Evolutionary conservation across 495 filamentous ascomycete species (phyloP).

Genomic region (Copromyces sp.): DNA sequence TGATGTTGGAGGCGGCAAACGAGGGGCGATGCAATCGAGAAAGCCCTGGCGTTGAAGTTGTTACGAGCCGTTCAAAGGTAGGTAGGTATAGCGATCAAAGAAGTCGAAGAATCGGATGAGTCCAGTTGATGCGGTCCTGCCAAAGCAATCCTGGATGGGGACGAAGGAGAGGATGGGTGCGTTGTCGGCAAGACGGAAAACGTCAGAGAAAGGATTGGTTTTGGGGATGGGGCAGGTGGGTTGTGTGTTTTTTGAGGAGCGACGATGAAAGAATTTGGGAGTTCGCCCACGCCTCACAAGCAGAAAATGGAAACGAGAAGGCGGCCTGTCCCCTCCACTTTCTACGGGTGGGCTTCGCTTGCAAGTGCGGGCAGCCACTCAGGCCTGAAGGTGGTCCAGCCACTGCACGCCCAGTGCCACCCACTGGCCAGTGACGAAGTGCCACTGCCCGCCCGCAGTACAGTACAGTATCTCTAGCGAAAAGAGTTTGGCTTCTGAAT

Average conservation of each 20-base stretch:
- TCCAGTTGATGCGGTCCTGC: background rate
- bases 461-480: background rate
- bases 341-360: background rate
- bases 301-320: slow-evolving; percentile 22
- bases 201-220: slow-evolving; percentile 24
- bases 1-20: slow-evolving; percentile 24
- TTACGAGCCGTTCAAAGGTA: slow-evolving; percentile 30
- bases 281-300: slow-evolving; percentile 6
- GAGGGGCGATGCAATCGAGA: background rate
- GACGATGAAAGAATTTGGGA: slow-evolving; percentile 27
- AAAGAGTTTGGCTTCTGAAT: background rate
- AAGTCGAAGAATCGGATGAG: slow-evolving; percentile 48
- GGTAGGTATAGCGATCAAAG: slow-evolving; percentile 33
- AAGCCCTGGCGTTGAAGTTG: background rate
- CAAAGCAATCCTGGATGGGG: background rate
- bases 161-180: background rate
- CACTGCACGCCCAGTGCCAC: background rate
- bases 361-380: background rate
- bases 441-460: background rate
- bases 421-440: background rate
- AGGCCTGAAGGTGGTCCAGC: background rate
- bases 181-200: background rate
- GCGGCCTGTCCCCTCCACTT: slow-evolving; percentile 2
- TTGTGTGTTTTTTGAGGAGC: slow-evolving; percentile 22
- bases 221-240: slow-evolving; percentile 15